Evolutionary conservation across 2,329 filamentous ascomycete species (phyloP).

Genomic region (Paraphaeosphaeria minitans): DNA sequence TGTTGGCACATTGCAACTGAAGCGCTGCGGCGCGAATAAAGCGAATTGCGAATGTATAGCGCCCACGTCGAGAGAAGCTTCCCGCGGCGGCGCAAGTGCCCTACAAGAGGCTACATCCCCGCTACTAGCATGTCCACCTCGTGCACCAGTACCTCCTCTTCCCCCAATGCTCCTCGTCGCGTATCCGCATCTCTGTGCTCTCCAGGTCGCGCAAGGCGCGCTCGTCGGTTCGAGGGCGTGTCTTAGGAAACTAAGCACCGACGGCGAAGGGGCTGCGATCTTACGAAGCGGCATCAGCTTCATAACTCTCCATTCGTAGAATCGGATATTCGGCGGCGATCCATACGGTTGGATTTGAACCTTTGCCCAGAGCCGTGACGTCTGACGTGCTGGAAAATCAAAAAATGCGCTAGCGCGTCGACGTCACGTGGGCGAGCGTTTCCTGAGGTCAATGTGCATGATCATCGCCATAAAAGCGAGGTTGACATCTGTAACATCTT

Average conservation of each 20-base stretch:
- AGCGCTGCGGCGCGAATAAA: neutral
- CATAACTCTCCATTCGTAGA: conserved; percentile 41
- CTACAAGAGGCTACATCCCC: conserved; percentile 2
- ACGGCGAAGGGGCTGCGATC: conserved; percentile 42
- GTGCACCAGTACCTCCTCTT: conserved; percentile 8
- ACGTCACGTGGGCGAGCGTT: conserved; percentile 33
- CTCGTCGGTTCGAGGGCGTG: conserved; percentile 36
- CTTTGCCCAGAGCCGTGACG: conserved; percentile 11
- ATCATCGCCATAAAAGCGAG: neutral
- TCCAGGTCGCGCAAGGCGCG: conserved; percentile 29
- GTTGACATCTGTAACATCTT: neutral
- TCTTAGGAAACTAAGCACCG: conserved; percentile 45
- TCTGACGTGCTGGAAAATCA: conserved; percentile 20
- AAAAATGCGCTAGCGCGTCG: conserved; percentile 25
- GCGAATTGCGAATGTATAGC: neutral
- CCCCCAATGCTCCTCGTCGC: conserved; percentile 8
- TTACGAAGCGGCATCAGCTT: conserved; percentile 40
- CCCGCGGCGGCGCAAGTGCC: conserved; percentile 14
- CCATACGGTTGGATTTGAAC: conserved; percentile 29
- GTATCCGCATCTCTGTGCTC: conserved; percentile 24
- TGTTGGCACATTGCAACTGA: neutral
- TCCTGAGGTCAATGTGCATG: neutral
- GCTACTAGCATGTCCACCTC: conserved; percentile 4
- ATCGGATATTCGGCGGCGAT: conserved; percentile 27
- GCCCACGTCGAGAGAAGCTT: conserved; percentile 7